Percentiles rank a stretch among this genome's conserved stretches.
These are phyloP conservation scores for Punica granatum DNA, from an alignment of 345 rosid genomes.

Conservation along the genomic window DNA sequence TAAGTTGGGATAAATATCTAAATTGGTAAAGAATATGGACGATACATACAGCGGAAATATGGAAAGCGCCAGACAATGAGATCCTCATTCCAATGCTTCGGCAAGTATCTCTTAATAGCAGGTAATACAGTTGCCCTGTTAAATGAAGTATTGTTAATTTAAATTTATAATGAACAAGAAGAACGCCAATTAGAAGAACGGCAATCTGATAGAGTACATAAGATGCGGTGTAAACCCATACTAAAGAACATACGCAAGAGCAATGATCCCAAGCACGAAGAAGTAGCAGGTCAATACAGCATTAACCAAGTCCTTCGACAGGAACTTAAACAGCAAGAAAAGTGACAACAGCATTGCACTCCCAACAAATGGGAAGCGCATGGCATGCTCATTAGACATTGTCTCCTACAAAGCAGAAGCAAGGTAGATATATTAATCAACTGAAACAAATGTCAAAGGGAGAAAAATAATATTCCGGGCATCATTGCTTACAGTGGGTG, in stretches of 20 bases:
- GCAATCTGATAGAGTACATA: background rate
- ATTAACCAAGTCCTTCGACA: slow-evolving; percentile 91
- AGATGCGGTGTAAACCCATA: slow-evolving; percentile 7
- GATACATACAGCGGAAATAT: slow-evolving; percentile 63
- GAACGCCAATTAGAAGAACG: background rate
- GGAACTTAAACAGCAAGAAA: slow-evolving; percentile 92
- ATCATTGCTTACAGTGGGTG: slow-evolving; percentile 56
- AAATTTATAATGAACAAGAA: background rate
- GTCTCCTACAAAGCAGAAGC: slow-evolving; percentile 57
- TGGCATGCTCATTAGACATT: slow-evolving; percentile 95
- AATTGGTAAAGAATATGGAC: background rate
- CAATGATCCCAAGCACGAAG: slow-evolving; percentile 84
- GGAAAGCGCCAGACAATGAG: slow-evolving; percentile 71
- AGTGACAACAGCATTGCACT: slow-evolving; percentile 95
- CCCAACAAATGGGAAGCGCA: slow-evolving; percentile 98
- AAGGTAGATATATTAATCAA: background rate
- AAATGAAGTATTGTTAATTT: slow-evolving; percentile 12
- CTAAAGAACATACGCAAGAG: slow-evolving; percentile 78
- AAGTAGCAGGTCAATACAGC: slow-evolving; percentile 91
- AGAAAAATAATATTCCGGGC: background rate
- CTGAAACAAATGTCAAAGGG: background rate
- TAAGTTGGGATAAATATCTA: background rate
- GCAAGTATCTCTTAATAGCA: slow-evolving; percentile 62
- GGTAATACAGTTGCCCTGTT: slow-evolving; percentile 89
- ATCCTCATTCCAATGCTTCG: slow-evolving; percentile 77